Conservation (phyloP, 352 stramenopile genomes). For the Pythium aquatile region DNA sequence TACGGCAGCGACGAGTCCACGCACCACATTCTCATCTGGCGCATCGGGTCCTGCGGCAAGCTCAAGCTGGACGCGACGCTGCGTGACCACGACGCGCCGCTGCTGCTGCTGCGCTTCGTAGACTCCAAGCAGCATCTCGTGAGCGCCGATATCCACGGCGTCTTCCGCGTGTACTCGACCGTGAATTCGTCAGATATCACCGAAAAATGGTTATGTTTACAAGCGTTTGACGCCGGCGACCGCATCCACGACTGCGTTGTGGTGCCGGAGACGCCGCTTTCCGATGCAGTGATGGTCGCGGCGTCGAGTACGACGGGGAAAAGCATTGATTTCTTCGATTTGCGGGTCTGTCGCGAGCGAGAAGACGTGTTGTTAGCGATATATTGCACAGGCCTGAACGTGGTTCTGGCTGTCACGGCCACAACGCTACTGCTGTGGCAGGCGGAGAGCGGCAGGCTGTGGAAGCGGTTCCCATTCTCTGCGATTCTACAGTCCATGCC, state of each 20-base stretch:
- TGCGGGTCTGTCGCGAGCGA: conserved; percentile 51
- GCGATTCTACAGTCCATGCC: conserved; percentile 31
- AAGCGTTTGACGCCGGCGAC: conserved; percentile 11
- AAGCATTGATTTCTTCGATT: conserved; percentile 53
- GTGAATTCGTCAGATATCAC: not conserved
- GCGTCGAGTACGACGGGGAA: conserved; percentile 23
- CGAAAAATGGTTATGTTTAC: conserved; percentile 21
- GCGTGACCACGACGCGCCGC: conserved; percentile 26
- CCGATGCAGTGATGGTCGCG: conserved; percentile 52
- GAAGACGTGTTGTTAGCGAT: conserved; percentile 65
- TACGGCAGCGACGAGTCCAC: conserved; percentile 65
- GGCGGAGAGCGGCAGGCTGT: conserved; percentile 46
- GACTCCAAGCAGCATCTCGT: conserved; percentile 62
- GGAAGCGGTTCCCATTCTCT: conserved; percentile 54
- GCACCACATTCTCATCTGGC: conserved; percentile 44
- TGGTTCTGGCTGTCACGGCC: conserved; percentile 54
- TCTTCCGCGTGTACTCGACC: conserved; percentile 18
- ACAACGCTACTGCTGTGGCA: conserved; percentile 62
- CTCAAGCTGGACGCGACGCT: conserved; percentile 20
- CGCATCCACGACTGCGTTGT: conserved; percentile 29
- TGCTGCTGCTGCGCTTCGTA: conserved; percentile 37
- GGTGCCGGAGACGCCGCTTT: conserved; percentile 41
- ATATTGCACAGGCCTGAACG: conserved; percentile 56
- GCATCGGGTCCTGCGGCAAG: conserved; percentile 13
- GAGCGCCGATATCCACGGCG: conserved; percentile 54